phyloP scores from a whole-genome alignment of 371 early-diverging fungal genomes.

The Syncephalastrum monosporum region DNA sequence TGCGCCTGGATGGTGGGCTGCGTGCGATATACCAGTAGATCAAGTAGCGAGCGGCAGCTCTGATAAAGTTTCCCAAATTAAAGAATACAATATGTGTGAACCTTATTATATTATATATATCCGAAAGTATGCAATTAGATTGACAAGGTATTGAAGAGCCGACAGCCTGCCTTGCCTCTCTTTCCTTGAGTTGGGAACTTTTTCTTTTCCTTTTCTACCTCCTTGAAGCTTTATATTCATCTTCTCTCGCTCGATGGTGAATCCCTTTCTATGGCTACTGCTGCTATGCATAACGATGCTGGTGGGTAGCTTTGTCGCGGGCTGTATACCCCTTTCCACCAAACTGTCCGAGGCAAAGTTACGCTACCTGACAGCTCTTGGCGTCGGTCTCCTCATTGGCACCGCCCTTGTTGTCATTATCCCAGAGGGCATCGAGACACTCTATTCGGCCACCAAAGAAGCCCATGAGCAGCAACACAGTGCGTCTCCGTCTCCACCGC shows the following conservation, averaged over 20 bases:
- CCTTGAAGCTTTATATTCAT: conserved; percentile 1
- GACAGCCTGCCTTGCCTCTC: too few relatives aligned
- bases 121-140: too few relatives aligned
- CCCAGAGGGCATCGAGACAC: conserved; percentile 92
- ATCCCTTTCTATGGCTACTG: conserved; percentile 69
- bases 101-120: too few relatives aligned
- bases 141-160: too few relatives aligned
- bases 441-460: conserved; percentile 47
- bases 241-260: conserved; percentile 32
- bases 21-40: not conserved
- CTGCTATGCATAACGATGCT: conserved; percentile 81
- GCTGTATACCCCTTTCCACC: conserved; percentile 82
- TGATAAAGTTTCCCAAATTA: too few relatives aligned
- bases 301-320: conserved; percentile 83
- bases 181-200: not conserved
- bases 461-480: too few relatives aligned
- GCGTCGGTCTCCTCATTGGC: conserved; percentile 89
- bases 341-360: conserved; percentile 73
- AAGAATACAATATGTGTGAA: too few relatives aligned
- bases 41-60: too few relatives aligned
- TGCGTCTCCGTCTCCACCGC: too few relatives aligned
- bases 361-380: conserved; percentile 79
- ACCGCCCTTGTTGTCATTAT: conserved; percentile 88
- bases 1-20: conserved; percentile 61
- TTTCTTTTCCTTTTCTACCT: conserved; percentile 4